Evolutionary conservation across 1,139 yeast species (phyloP).

Genomic region (Saccharomyces uvarum): DNA sequence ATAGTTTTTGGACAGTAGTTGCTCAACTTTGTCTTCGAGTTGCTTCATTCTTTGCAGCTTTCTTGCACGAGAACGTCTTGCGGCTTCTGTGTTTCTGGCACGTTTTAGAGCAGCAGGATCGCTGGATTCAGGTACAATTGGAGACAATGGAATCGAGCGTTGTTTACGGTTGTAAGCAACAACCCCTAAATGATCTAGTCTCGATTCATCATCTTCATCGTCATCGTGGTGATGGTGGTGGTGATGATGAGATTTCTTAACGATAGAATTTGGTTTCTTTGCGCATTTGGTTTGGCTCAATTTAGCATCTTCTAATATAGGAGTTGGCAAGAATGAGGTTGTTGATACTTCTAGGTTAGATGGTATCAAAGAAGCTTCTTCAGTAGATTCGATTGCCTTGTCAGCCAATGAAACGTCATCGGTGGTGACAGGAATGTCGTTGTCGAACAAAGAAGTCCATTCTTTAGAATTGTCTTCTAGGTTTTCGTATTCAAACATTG

Average conservation of each 20-base stretch:
- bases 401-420: conserved; percentile 25
- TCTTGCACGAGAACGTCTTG: conserved; percentile 89
- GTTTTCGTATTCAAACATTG: conserved; percentile 48
- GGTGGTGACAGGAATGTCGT: conserved; percentile 32
- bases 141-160: conserved; percentile 54
- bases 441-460: conserved; percentile 61
- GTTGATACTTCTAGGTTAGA: conserved; percentile 6
- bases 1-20: conserved; percentile 47
- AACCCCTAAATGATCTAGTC: conserved; percentile 55
- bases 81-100: conserved; percentile 95
- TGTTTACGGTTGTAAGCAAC: conserved; percentile 59
- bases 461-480: conserved; percentile 42
- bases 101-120: conserved; percentile 75
- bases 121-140: conserved; percentile 46
- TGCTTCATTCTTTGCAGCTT: conserved; percentile 83
- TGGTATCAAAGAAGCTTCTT: conserved; percentile 7
- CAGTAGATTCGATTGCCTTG: conserved; percentile 24
- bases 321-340: conserved; percentile 29
- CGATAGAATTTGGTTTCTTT: conserved; percentile 3
- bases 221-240: neutral
- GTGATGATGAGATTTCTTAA: conserved; percentile 6
- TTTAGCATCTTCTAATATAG: conserved; percentile 26
- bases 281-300: conserved; percentile 5
- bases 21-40: conserved; percentile 70
- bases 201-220: conserved; percentile 14